Evolutionary conservation across 1,284 basidiomycete genomes (phyloP).

Genomic region (Cutaneotrichosporon dermatis): DNA sequence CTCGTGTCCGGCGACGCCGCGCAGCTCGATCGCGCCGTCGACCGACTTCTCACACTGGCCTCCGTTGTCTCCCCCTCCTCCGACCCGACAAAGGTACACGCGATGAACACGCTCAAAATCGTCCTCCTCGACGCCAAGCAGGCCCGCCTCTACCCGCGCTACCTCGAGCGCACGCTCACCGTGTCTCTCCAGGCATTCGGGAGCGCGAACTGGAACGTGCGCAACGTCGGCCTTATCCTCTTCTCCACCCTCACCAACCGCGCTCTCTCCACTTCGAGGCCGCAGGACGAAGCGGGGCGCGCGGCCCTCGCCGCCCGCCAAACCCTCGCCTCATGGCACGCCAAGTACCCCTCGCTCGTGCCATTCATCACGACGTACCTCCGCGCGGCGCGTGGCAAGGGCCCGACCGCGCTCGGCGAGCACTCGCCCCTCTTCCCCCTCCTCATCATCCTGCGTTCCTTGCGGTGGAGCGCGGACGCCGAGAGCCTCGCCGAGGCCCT

Average conservation of each 20-base stretch:
- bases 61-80: conserved; percentile 29
- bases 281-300: conserved; percentile 30
- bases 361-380: conserved; percentile 32
- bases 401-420: conserved; percentile 7
- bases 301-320: conserved; percentile 32
- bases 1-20: conserved; percentile 32
- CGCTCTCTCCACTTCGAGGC: conserved; percentile 28
- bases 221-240: conserved; percentile 47
- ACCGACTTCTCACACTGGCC: conserved; percentile 31
- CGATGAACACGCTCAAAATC: conserved; percentile 48
- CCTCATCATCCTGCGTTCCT: conserved; percentile 42
- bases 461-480: conserved; percentile 31
- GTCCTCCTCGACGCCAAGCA: conserved; percentile 45
- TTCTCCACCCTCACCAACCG: conserved; percentile 44
- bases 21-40: conserved; percentile 33
- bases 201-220: conserved; percentile 45
- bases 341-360: conserved; percentile 35
- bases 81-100: conserved; percentile 44
- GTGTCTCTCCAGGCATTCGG: conserved; percentile 41
- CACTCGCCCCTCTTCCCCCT: conserved; percentile 45
- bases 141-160: conserved; percentile 30
- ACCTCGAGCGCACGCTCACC: conserved; percentile 42
- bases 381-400: neutral
- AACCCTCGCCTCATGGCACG: conserved; percentile 36
- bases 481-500: conserved; percentile 25